These are phyloP conservation scores for Recurvomyces mirabilis DNA, from an alignment of 495 filamentous ascomycete species.

Conservation along the genomic window DNA sequence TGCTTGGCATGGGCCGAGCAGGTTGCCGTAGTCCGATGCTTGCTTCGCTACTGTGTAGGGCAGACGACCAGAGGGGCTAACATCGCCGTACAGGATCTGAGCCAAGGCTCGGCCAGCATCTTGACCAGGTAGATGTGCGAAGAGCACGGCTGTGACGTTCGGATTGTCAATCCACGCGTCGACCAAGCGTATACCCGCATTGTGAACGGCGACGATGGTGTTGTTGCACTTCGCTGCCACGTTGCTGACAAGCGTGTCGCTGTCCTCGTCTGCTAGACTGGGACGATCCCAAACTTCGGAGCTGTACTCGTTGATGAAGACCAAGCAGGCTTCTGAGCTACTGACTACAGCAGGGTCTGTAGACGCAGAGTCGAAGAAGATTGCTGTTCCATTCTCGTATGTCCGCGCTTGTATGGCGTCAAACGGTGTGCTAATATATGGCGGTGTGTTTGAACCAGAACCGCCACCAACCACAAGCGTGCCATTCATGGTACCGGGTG, in stretches of 20 bases:
- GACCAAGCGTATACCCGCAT: conserved; percentile 22
- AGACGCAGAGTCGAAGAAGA: conserved; percentile 14
- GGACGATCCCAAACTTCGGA: conserved; percentile 22
- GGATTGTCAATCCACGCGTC: conserved; percentile 26
- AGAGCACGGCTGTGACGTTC: conserved; percentile 27
- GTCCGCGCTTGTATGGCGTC: conserved; percentile 17
- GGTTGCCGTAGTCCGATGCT: conserved; percentile 17
- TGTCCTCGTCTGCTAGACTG: conserved; percentile 13
- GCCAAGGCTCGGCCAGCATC: conserved; percentile 21
- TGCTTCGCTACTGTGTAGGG: conserved; percentile 22
- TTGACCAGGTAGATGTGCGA: conserved; percentile 24
- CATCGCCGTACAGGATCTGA: conserved; percentile 22
- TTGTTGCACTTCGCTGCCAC: conserved; percentile 23
- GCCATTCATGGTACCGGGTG: conserved; percentile 13
- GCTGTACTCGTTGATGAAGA: conserved; percentile 25
- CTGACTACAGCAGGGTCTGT: conserved; percentile 11
- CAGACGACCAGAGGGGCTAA: conserved; percentile 18
- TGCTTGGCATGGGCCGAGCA: conserved; percentile 6
- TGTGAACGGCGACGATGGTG: conserved; percentile 28
- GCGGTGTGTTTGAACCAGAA: conserved; percentile 16
- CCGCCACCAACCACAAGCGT: conserved; percentile 21
- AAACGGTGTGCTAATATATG: conserved; percentile 20
- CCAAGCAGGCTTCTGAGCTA: conserved; percentile 24
- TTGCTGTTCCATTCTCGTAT: conserved; percentile 11
- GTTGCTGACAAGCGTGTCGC: conserved; percentile 20